Evolutionary conservation across 495 filamentous ascomycete species (phyloP).

Genomic region (Neurospora cerealis): DNA sequence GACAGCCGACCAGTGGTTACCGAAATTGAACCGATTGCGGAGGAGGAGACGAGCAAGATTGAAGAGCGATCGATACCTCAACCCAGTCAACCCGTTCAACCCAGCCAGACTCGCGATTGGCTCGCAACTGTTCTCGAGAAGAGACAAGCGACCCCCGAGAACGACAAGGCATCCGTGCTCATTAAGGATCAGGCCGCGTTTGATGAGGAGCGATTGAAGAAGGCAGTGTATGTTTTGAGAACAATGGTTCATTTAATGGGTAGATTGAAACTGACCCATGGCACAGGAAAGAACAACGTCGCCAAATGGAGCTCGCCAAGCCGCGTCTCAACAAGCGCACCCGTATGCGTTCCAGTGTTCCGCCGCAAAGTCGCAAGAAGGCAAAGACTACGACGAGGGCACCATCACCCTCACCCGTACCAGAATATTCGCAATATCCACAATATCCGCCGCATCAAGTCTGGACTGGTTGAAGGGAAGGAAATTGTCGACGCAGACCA

Average conservation of each 20-base stretch:
- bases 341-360: neutral
- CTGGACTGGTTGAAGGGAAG: neutral
- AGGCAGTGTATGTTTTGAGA: neutral
- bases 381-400: neutral
- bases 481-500: neutral
- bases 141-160: neutral
- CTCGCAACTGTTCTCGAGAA: neutral
- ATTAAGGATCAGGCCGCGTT: neutral
- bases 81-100: neutral
- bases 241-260: neutral
- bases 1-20: neutral
- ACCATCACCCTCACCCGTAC: neutral
- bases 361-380: neutral
- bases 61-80: neutral
- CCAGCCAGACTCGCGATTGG: neutral
- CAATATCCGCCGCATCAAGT: neutral
- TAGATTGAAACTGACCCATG: neutral
- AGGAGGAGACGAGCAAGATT: neutral
- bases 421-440: neutral
- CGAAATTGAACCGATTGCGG: neutral
- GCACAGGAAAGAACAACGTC: neutral
- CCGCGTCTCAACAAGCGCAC: conserved; percentile 1
- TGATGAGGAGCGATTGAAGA: neutral
- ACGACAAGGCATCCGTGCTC: neutral
- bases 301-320: neutral